Evolutionary conservation across 306 rosid genomes (phyloP).

Genomic region (Cicer judaicum): DNA sequence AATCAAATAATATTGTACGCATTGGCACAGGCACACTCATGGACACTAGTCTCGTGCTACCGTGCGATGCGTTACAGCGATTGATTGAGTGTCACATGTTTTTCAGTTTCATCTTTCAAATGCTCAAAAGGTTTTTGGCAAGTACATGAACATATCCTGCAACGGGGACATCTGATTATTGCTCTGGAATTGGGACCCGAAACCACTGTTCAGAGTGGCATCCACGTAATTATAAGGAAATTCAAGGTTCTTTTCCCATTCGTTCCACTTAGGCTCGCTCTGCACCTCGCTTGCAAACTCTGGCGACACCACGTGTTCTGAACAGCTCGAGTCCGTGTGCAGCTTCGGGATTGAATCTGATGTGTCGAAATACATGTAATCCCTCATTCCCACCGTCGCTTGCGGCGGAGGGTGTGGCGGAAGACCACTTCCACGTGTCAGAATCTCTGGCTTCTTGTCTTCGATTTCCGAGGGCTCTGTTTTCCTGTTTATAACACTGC

Average conservation of each 20-base stretch:
- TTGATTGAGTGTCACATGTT: background rate
- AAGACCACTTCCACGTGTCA: conserved; percentile 18
- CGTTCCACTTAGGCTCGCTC: conserved; percentile 88
- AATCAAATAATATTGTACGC: background rate
- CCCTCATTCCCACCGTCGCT: conserved; percentile 39
- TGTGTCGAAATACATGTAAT: conserved; percentile 62
- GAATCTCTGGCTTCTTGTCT: conserved; percentile 70
- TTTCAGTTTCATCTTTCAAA: background rate
- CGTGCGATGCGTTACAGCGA: conserved; percentile 44
- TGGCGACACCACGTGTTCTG: conserved; percentile 96
- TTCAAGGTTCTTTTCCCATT: conserved; percentile 72
- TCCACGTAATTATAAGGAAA: conserved; percentile 65
- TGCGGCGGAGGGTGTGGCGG: conserved; percentile 43
- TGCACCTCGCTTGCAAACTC: conserved; percentile 89
- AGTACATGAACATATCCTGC: conserved; percentile 85
- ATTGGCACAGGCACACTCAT: conserved; percentile 65
- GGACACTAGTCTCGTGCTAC: conserved; percentile 82
- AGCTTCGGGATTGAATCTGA: conserved; percentile 84
- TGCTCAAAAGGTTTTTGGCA: conserved; percentile 60
- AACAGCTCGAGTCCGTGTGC: conserved; percentile 94
- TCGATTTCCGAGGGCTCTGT: conserved; percentile 47
- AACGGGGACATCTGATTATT: conserved; percentile 77
- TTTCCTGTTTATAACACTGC: background rate
- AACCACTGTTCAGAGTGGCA: conserved; percentile 53
- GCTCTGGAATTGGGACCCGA: conserved; percentile 59